Evolutionary conservation across 2,329 filamentous ascomycete genomes (phyloP), one percentile per base, ranked within the genome.

Genomic region (Talaromyces sp.): DNA sequence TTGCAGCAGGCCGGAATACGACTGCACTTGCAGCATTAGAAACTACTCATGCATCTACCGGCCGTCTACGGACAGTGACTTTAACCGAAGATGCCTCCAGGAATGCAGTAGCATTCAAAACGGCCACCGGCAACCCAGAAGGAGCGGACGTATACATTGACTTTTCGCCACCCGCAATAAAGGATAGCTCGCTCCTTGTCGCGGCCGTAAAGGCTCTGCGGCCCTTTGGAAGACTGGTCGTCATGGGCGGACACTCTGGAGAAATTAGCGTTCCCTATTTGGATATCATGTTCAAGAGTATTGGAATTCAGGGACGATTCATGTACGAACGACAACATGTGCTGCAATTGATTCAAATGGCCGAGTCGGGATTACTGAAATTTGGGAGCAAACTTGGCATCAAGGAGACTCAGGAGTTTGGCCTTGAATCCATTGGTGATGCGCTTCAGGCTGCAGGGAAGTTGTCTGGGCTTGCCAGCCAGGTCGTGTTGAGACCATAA

Each of bases 1-100:
- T 86, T 25, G 83, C 84, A 0, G 75, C 84, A 65, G 82, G 83
- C 0, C 74, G 84, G 69, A 70, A 65, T 17, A 61, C 31, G 6
- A 27, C 19, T n/a, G 45, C 58, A 0, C 63, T 61, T 1, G 27
- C 59, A 31, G 54, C 62, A 38, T 40, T 64, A 2, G 29, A 51
- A 38, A 36, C 3, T 8, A 64, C 38, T 5, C 54, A 64, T 34
- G 45, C 45, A 49, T 53, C 54, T 38, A 64, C 53, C 5, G 27
- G 43, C 29, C 62, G 62, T 53, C 38, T 64, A 13, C 31, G 40
- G 22, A 64, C 62, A 36, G 47, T 58, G 11, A 31, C 25, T 2
- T 17, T 68, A 15, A 65, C 63, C 0, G 51, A 51, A 2, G 67
- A 68, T 43, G 17, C 27, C 6, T 15, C 65, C 2, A 25, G 19